phyloP scores from a whole-genome alignment of 116 monocot species.

The Posidonia oceanica region DNA sequence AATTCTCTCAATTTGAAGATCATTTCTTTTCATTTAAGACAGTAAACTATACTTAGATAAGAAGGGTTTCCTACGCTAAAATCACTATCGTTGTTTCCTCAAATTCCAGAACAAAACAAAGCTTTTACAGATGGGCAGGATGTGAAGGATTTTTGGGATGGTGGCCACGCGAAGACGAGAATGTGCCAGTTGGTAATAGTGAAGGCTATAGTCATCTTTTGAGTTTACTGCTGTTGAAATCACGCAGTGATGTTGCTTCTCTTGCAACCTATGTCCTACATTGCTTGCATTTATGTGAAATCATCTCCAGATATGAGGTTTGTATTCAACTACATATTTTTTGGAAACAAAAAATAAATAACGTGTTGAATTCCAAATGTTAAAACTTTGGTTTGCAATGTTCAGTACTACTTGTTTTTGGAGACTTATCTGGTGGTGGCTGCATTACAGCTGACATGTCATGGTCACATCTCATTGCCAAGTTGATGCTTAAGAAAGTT shows the following conservation, averaged over 20 bases:
- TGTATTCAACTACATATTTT: too few species aligned
- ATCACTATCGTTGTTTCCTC: too few species aligned
- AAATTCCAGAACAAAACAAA: conserved; percentile 43
- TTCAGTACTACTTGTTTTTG: conserved; percentile 45
- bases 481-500: conserved; percentile 53
- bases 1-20: conserved; percentile 4
- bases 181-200: conserved; percentile 53
- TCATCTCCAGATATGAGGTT: too few species aligned
- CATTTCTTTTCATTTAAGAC: neutral
- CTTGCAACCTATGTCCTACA: too few species aligned
- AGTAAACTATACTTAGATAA: neutral
- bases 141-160: conserved; percentile 97
- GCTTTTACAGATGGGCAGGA: conserved; percentile 48
- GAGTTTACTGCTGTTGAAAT: too few species aligned
- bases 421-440: conserved; percentile 19
- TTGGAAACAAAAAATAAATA: too few species aligned
- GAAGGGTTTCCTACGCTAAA: neutral
- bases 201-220: too few species aligned
- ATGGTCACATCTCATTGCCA: conserved; percentile 29
- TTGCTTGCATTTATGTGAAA: too few species aligned
- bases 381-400: conserved; percentile 31
- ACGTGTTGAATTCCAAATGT: neutral
- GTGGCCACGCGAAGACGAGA: conserved; percentile 71
- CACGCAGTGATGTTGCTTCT: too few species aligned
- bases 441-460: conserved; percentile 19